phyloP scores from a whole-genome alignment of 768 basidiomycete species.

The Suillus weaverae region DNA sequence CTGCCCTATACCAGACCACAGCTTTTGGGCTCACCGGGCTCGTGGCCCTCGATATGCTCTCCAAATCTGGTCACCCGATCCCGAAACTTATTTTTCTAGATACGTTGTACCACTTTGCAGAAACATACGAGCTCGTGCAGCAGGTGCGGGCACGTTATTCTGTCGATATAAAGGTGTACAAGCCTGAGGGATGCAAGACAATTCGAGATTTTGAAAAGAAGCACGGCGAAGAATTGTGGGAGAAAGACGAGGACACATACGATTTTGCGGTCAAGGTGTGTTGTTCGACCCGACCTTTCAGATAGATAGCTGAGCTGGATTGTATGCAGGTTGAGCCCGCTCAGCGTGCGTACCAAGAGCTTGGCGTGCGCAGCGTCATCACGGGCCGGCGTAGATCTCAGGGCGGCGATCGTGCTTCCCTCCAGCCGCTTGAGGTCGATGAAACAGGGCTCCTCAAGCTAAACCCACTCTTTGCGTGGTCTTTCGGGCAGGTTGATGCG shows the following conservation, averaged over 20 bases:
- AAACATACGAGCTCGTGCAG: slow-evolving; percentile 87
- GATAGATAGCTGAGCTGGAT: background rate
- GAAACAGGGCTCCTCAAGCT: slow-evolving; percentile 88
- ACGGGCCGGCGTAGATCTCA: slow-evolving; percentile 95
- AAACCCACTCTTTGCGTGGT: slow-evolving; percentile 91
- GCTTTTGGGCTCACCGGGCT: slow-evolving; percentile 96
- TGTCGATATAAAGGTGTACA: slow-evolving; percentile 74
- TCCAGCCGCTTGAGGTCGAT: slow-evolving; percentile 90
- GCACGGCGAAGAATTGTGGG: slow-evolving; percentile 84
- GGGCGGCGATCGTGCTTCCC: slow-evolving; percentile 81
- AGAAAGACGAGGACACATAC: slow-evolving; percentile 81
- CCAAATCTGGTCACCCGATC: slow-evolving; percentile 49
- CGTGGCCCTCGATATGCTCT: slow-evolving; percentile 92
- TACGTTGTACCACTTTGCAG: slow-evolving; percentile 93
- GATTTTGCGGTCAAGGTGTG: slow-evolving; percentile 90
- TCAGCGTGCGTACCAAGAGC: slow-evolving; percentile 77
- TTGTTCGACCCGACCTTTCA: background rate
- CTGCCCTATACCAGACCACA: slow-evolving; percentile 87
- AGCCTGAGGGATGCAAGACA: slow-evolving; percentile 68
- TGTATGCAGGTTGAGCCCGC: slow-evolving; percentile 78
- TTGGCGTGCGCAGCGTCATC: slow-evolving; percentile 83
- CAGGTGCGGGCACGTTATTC: slow-evolving; percentile 77
- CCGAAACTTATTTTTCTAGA: slow-evolving; percentile 95
- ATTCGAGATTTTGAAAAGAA: slow-evolving; percentile 74
- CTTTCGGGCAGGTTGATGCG: slow-evolving; percentile 77